Base-by-base conservation (phyloP, 768 basidiomycete species). In the Omphalotus guepiniiformis region DNA sequence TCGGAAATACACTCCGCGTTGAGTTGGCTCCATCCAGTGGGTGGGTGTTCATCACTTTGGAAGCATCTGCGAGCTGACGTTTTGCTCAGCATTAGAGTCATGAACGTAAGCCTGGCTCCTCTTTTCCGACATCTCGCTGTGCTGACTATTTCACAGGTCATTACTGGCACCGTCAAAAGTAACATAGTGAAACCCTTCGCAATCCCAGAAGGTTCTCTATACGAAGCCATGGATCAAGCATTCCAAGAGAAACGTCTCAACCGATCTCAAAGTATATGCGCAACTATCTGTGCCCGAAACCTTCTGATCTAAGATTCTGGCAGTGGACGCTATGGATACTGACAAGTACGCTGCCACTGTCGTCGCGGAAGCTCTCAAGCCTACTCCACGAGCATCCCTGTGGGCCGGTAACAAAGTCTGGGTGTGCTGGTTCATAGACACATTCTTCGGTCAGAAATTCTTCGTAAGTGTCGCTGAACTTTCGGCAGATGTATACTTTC, bases 1-100 rank as follows among this genome's bases (percentile, higher is more conserved):
- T 59, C 30, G 43, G 56, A 6, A 52, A 67, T 32, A 62, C 61
- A 1, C 45, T 66, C 12, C 54, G 65, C 7, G 43, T 64, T 2
- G 65, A 67, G 39, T 40, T 67, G 26, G 57, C 50, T 15, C 65
- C 65, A 3, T 65, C 66, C 50, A 53, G 52, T 61, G 60, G 38
- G 35, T 49, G 30, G 9, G 46, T 41, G 9, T 8, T 13, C 13
- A 6, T 9, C 30, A 12, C 6, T 48, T 48, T 39, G 15, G 16
- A 42, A 18, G 13, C 19, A 7, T 19, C 3, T 41, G 22, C 19
- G 16, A 13, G 11, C 38, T 52, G 27, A 48, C 16, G 4, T 13
- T 12, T 28, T 42, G 18, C 4, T 34, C 29, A 50, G 52, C 39
- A 35, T 53, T 19, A 49, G 49, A 36, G 52, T 53, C 32, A 39